These are phyloP conservation scores for Trichodelitschia bisporula DNA, from an alignment of 495 filamentous ascomycete species.

Conservation along the genomic window DNA sequence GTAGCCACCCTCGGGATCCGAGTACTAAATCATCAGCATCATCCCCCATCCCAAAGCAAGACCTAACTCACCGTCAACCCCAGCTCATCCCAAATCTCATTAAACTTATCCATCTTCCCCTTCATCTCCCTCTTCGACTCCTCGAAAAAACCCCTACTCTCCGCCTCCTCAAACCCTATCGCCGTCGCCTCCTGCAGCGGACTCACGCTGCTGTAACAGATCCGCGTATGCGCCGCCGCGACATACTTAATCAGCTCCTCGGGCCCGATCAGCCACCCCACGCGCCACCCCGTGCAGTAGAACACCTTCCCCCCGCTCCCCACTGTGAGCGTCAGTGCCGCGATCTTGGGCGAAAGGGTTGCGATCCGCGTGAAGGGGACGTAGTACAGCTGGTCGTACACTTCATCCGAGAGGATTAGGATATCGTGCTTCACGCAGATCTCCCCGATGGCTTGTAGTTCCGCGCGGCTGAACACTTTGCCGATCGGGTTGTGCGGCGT, in stretches of 20 bases:
- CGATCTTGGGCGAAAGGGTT: constrained; percentile 69
- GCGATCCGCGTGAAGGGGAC: constrained; percentile 81
- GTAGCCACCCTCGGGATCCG: constrained; percentile 84
- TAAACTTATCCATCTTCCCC: constrained; percentile 68
- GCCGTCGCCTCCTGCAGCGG: constrained; percentile 93
- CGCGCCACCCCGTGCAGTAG: constrained; percentile 91
- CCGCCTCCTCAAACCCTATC: constrained; percentile 80
- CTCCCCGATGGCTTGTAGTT: constrained; percentile 66
- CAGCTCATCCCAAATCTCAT: constrained; percentile 68
- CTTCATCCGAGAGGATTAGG: constrained; percentile 85
- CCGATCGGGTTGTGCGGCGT: constrained; percentile 84
- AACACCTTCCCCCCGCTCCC: constrained; percentile 95
- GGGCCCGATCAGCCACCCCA: constrained; percentile 83
- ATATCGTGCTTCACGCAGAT: constrained; percentile 87
- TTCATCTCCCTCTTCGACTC: constrained; percentile 63
- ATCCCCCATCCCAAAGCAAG: not conserved
- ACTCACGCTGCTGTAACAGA: constrained; percentile 84
- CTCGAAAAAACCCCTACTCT: constrained; percentile 74
- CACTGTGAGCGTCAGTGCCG: constrained; percentile 69
- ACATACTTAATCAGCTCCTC: constrained; percentile 80
- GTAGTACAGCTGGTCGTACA: constrained; percentile 91
- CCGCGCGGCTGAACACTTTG: constrained; percentile 68
- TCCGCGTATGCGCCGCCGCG: constrained; percentile 74
- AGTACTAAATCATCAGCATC: constrained; percentile 31
- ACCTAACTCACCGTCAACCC: constrained; percentile 37